Evolutionary conservation across 176 grass and related monocot species (phyloP).

Genomic region (Thinopyrum elongatum): DNA sequence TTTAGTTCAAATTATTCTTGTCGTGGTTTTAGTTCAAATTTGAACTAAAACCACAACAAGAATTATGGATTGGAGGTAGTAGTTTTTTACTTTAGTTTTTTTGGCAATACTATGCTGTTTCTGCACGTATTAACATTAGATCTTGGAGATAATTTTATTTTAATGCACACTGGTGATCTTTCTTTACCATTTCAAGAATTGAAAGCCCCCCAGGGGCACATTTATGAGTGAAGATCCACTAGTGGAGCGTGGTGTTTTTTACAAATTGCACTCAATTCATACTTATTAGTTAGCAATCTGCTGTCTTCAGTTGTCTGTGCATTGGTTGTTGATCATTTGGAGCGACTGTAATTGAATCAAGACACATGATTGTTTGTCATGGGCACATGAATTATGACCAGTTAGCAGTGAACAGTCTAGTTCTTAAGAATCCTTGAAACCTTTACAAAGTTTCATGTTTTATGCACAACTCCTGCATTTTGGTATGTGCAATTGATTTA

Average conservation of each 20-base stretch:
- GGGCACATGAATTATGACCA: neutral
- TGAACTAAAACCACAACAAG: too few species aligned
- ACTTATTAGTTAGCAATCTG: neutral
- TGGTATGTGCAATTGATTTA: neutral
- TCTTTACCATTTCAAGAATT: slow-evolving; percentile 24
- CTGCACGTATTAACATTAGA: neutral
- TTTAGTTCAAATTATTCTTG: too few species aligned
- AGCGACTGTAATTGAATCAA: neutral
- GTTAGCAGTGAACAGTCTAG: neutral
- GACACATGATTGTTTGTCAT: neutral
- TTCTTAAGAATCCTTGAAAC: neutral
- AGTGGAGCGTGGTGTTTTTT: neutral
- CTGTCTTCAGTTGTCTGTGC: neutral
- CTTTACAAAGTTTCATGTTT: neutral
- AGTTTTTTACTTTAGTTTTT: neutral
- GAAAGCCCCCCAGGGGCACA: neutral
- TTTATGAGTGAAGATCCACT: neutral
- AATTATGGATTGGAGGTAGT: too few species aligned
- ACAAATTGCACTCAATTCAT: neutral
- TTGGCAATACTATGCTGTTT: neutral
- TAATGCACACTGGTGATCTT: neutral
- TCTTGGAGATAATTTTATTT: neutral
- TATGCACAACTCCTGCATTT: neutral
- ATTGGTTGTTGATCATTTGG: neutral
- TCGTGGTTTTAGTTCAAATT: too few species aligned